These are phyloP conservation scores for Aspergillus awamori DNA, from an alignment of 2,329 filamentous ascomycete species.

Conservation along the genomic window DNA sequence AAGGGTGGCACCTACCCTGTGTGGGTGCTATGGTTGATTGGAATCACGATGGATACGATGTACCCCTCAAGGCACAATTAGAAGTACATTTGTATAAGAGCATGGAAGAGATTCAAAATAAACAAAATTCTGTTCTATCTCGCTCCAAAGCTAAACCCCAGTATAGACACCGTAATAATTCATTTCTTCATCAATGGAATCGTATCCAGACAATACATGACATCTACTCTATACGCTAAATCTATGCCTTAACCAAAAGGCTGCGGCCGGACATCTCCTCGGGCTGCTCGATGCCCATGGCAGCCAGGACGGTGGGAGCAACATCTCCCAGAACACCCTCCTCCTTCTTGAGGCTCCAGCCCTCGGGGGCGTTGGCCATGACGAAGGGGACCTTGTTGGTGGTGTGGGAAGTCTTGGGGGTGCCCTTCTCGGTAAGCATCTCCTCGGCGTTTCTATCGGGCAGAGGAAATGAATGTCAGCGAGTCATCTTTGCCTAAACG, in stretches of 20 bases:
- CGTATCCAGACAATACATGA: conserved; percentile 24
- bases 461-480: conserved; percentile 25
- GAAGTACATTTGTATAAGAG: not conserved
- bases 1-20: not conserved
- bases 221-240: conserved; percentile 23
- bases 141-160: conserved; percentile 2
- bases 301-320: conserved; percentile 85
- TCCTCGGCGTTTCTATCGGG: conserved; percentile 80
- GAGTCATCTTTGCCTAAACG: not conserved
- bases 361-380: conserved; percentile 93
- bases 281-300: conserved; percentile 89
- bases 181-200: conserved; percentile 28
- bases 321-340: conserved; percentile 95
- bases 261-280: conserved; percentile 89
- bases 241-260: conserved; percentile 71
- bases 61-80: not conserved
- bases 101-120: not conserved
- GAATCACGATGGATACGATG: not conserved
- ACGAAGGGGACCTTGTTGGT: conserved; percentile 97
- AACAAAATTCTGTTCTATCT: not conserved
- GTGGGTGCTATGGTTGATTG: not conserved
- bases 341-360: conserved; percentile 80
- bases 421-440: conserved; percentile 95
- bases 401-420: conserved; percentile 97
- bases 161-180: conserved; percentile 22